Evolutionary conservation across 805 yeast species (phyloP), one percentile per base, ranked within the genome.

Genomic region (Tetrapisispora phaffii): DNA sequence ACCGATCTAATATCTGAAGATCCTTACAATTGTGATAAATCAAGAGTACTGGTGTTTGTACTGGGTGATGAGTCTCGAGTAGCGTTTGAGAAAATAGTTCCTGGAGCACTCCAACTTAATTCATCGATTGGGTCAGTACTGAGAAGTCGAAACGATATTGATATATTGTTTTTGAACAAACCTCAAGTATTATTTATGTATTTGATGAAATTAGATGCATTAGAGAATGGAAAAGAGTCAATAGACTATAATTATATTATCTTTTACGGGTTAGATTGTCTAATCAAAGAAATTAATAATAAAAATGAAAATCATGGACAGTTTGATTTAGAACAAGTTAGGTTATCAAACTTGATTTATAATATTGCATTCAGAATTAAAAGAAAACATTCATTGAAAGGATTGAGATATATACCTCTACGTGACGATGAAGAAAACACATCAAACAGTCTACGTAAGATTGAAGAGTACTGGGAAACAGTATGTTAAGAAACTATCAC

Each of bases 61-160:
- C 44, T 61, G 22, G 63, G 63, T 10, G 54, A 47, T 20, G 38
- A 47, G 9, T 52, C 65, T n/a, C 47, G 66, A 34, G 24, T 26
- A 5, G 45, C 48, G 34, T 53, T 61, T 19, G 65, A 61, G 42
- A 41, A 48, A 3, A 51, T 46, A 8, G 37, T 55, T 3, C 42
- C 21, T 10, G 1, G 42, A 52, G 8, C 41, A 41, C 8, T 44
- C 35, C 19, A 47, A 56, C 59, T 90, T 26, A 83, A 82, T 47
- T 76, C 76, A 51, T 78, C 85, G 3, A 72, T 90, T 45, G 89
- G 93, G 0, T 72, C 73, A 15, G 77, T 86, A 49, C 74, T 87
- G 9, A 67, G 74, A 17, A 69, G 53, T 22, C 37, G 55, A 26
- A 24, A 48, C 7, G 48, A 53, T 26, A 47, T 60, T 7, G 48